phyloP scores from a whole-genome alignment of 306 rosid genomes.

The Rubus parviflorus region DNA sequence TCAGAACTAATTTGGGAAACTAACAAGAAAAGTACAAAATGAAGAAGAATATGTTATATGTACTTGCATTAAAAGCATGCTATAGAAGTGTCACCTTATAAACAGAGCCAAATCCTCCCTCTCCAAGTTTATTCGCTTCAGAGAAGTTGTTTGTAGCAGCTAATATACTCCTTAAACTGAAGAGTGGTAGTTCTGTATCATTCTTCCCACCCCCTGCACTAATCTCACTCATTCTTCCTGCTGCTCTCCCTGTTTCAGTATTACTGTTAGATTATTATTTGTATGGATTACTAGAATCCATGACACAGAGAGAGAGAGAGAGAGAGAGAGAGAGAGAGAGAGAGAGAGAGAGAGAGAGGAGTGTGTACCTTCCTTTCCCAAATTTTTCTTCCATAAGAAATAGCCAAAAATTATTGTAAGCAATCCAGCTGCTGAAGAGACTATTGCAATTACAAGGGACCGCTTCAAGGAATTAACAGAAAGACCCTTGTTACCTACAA shows the following conservation, averaged over 20 bases:
- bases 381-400: background rate
- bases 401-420: background rate
- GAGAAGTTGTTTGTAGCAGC: conserved; percentile 47
- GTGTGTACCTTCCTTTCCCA: background rate
- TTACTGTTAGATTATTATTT: background rate
- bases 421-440: background rate
- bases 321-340: background rate
- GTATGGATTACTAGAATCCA: background rate
- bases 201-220: conserved; percentile 23
- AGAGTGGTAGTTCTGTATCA: conserved; percentile 41
- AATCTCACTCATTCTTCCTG: background rate
- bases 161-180: conserved; percentile 29
- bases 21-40: background rate
- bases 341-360: background rate
- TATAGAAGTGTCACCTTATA: conserved; percentile 35
- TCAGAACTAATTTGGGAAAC: background rate
- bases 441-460: conserved; percentile 1
- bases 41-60: background rate
- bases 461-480: background rate
- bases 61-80: background rate
- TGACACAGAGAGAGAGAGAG: background rate
- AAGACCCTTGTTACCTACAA: background rate
- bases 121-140: conserved; percentile 44
- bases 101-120: conserved; percentile 68
- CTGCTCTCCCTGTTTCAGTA: background rate